Evolutionary conservation across 495 filamentous ascomycete genomes (phyloP), one percentile per base, ranked within the genome.

Genomic region (Geopyxis carbonaria): DNA sequence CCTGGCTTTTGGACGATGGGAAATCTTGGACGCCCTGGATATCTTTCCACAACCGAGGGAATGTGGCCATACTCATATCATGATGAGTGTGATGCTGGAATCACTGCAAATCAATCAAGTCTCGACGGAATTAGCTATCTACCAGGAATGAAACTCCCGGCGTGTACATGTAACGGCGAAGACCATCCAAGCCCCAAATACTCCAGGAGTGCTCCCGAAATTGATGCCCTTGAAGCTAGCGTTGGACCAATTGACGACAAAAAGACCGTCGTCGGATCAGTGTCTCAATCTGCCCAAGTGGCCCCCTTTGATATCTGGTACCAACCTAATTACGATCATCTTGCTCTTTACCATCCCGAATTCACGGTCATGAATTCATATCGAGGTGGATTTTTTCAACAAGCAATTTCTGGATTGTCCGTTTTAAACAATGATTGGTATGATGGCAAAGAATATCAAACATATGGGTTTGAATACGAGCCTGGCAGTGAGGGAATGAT

Each of bases 1-100:
- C 78, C 78, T 39, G 79, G 78, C 47, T 80, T 81, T 58, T 85
- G 79, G 79, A 67, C 78, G 0, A 79, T 80, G 76, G 76, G 76
- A 0, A 81, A 81, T 43, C 63, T 81, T 3, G 76, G 69, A 29
- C 67, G 77, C 38, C 73, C 76, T 22, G 77, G 77, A 5, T 76
- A 78, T 58, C 69, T 71, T 20, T 67, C 73, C 9, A 75, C 72
- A 0, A 79, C 76, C 2, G 77, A 81, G 41, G 77, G 77, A n/a
- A 60, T 78, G 55, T 81, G 76, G 79, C 79, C 79, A 2, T 84
- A 81, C 59, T 80, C 75, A 48, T 84, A 85, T 51, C 59, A 72
- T 33, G 68, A 83, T 44, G 59, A 65, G 22, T 85, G 79, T 48
- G 79, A 84, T 55, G 67, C 66, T 4, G 79, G 79, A 21, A 81